Conservation (phyloP, 1,284 basidiomycete genomes). For the Cutaneotrichosporon cavernicola region DNA sequence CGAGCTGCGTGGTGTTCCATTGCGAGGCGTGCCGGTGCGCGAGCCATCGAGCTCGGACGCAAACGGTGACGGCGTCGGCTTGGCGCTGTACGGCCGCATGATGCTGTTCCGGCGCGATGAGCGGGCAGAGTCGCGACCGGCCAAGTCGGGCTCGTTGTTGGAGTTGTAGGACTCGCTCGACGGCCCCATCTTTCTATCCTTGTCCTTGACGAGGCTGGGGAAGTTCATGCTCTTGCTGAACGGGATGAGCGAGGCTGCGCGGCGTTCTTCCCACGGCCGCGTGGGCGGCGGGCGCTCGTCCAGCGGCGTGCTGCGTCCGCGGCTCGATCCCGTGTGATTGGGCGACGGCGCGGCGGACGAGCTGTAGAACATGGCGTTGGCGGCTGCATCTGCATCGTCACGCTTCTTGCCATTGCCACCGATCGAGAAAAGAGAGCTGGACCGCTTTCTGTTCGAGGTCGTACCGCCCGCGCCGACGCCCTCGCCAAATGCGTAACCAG, state of each 20-base stretch:
- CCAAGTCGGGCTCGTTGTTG: conserved; percentile 5
- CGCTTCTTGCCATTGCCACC: conserved; percentile 13
- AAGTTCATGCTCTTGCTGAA: conserved; percentile 27
- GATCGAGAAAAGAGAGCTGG: conserved; percentile 26
- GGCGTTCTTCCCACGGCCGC: conserved; percentile 25
- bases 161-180: conserved; percentile 46
- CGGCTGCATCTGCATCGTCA: neutral
- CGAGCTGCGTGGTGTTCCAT: neutral
- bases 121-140: conserved; percentile 19
- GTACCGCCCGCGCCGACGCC: conserved; percentile 36
- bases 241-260: conserved; percentile 35
- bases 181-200: conserved; percentile 23
- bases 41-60: conserved; percentile 18
- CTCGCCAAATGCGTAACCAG: conserved; percentile 49
- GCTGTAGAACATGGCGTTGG: conserved; percentile 11
- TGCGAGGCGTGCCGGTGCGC: conserved; percentile 7
- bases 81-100: conserved; percentile 24
- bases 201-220: conserved; percentile 9
- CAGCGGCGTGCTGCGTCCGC: neutral
- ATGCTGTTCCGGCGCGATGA: conserved; percentile 22
- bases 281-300: conserved; percentile 16
- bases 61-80: conserved; percentile 29
- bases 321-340: neutral
- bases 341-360: neutral
- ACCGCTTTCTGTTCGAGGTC: conserved; percentile 22